Conservation (phyloP, 192 early-diverging fungal species). For the Coemansia sp. region DNA sequence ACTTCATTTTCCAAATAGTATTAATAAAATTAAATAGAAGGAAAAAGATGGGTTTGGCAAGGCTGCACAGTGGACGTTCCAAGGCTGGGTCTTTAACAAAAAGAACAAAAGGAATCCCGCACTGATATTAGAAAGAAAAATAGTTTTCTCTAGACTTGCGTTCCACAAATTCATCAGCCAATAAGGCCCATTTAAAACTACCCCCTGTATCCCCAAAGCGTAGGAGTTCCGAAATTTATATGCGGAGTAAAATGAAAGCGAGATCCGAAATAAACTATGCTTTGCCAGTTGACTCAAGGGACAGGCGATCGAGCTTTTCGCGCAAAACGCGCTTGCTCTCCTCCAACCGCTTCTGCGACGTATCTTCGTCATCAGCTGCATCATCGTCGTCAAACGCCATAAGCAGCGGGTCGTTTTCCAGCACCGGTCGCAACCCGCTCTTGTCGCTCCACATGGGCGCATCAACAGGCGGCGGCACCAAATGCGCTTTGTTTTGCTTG, state of each 20-base stretch:
- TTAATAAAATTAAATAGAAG: constrained; percentile 2
- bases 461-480: constrained; percentile 54
- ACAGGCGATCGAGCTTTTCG: constrained; percentile 23
- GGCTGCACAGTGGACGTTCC: not conserved
- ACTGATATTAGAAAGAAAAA: too few relatives aligned
- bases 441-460: constrained; percentile 73
- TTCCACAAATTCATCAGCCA: too few relatives aligned
- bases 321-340: constrained; percentile 41
- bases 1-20: constrained; percentile 13
- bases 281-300: constrained; percentile 12
- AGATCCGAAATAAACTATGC: too few relatives aligned
- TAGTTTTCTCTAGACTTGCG: too few relatives aligned
- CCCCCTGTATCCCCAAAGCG: too few relatives aligned
- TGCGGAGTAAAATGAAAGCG: too few relatives aligned
- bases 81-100: not conserved
- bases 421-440: constrained; percentile 73
- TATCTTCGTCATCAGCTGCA: constrained; percentile 30
- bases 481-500: constrained; percentile 50
- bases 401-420: constrained; percentile 84
- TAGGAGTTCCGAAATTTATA: too few relatives aligned
- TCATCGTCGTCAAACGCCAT: constrained; percentile 65
- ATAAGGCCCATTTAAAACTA: too few relatives aligned
- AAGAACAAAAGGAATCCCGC: not conserved
- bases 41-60: not conserved
- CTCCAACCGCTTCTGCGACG: constrained; percentile 28